Base-by-base conservation (phyloP, 2,329 filamentous ascomycete species). In the Septoria petroselini region DNA sequence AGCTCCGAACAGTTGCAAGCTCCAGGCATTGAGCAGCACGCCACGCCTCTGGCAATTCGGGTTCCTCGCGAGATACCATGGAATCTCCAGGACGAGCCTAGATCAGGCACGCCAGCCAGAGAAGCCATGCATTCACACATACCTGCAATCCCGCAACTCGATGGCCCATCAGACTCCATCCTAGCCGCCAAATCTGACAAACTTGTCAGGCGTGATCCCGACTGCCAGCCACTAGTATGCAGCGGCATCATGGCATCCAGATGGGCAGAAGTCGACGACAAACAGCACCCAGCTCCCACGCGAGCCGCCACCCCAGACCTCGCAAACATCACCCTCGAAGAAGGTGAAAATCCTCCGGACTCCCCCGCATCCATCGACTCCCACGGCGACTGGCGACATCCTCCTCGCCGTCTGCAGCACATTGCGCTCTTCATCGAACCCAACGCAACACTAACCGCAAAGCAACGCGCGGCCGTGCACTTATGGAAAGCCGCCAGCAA, bases 401-500 rank as follows among this genome's bases (percentile, higher is more conserved):
- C 57, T 4, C 55, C 59, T 14, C 57, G 48, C 3, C 52, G 54
- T 12, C 44, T 59, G 4, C 61, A 63, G 38, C 43, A 59, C 21
- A 49, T 62, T 15, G 52, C 59, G 5, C 23, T 34, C 9, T 57
- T 53, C 38, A 42, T 63, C 12, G 30, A 45, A 7, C 41, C 55
- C 2, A 55, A 54, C 29, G 43, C 39, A 9, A 55, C 52, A 17
- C 43, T 63, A 11, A 50, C 50, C 19, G 30, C 41, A 19, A 41
- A 30, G 7, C 52, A 60, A n/a, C 54, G 48, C 27, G 57, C 54
- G 5, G 59, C 48, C 21, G 37, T 63, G 15, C 48, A 31, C 15
- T 15, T 60, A 1, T 63, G 61, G 61, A 58, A 61, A 41, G 46
- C 30, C 12, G 52, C 53, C 2, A 61, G 57, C 27, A 23, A 27